These are phyloP conservation scores for Simplicillium sp. DNA, from an alignment of 2,329 filamentous ascomycete genomes.

Conservation along the genomic window DNA sequence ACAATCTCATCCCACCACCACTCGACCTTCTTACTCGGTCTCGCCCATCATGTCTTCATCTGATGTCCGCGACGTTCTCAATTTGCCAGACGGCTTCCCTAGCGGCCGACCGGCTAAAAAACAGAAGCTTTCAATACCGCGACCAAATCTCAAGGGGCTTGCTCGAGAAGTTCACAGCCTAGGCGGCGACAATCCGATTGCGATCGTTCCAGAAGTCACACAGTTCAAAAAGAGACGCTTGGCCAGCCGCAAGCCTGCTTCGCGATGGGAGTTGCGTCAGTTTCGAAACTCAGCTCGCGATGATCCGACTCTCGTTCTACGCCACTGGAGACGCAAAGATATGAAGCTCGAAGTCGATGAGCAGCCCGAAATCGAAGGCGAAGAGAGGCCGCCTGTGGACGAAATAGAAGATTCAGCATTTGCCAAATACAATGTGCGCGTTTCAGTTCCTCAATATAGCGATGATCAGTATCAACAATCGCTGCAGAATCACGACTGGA, in stretches of 20 bases:
- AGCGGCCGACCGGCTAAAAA: conserved; percentile 60
- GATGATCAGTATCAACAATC: conserved; percentile 77
- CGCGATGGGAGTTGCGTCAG: conserved; percentile 55
- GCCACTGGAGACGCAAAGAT: conserved; percentile 70
- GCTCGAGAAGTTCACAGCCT: conserved; percentile 58
- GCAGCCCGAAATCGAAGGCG: conserved; percentile 13
- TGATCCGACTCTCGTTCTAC: conserved; percentile 57
- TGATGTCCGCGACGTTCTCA: conserved; percentile 83
- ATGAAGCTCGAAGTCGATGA: conserved; percentile 27
- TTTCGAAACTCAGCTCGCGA: conserved; percentile 72
- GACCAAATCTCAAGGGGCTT: conserved; percentile 51
- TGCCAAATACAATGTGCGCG: conserved; percentile 78
- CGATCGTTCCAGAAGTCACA: conserved; percentile 52
- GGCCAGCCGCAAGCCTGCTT: conserved; percentile 43
- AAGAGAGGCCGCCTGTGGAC: conserved; percentile 9
- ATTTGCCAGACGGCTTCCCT: conserved; percentile 53
- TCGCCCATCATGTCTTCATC: conserved; percentile 52
- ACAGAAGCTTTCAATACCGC: conserved; percentile 55
- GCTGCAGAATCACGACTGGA: conserved; percentile 71
- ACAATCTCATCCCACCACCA: too few relatives aligned
- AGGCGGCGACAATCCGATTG: conserved; percentile 57
- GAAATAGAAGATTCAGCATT: conserved; percentile 54
- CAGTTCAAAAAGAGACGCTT: conserved; percentile 51
- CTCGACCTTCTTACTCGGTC: not conserved
- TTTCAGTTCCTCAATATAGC: conserved; percentile 71